Percentiles rank a stretch among this genome's conserved stretches.
These are phyloP conservation scores for Phytophthora podocarpi DNA, from an alignment of 352 stramenopile genomes.

Conservation along the genomic window DNA sequence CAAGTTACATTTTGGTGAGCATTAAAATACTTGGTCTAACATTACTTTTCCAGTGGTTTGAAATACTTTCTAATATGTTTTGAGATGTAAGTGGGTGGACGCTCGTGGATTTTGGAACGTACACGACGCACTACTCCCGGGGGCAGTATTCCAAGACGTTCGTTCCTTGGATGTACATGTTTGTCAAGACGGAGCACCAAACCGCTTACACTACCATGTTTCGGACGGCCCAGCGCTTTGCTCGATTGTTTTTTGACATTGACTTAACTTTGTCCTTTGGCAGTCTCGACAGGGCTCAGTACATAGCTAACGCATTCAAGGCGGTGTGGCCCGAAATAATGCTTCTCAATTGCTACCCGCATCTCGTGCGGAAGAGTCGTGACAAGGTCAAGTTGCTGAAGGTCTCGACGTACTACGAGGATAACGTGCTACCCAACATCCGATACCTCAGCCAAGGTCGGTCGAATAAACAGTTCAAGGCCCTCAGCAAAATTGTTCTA, in stretches of 20 bases:
- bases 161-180: constrained; percentile 26
- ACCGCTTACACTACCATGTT: constrained; percentile 15
- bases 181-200: constrained; percentile 26
- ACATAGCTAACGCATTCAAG: constrained; percentile 25
- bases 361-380: constrained; percentile 16
- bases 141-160: constrained; percentile 25
- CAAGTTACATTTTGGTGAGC: too few relatives aligned
- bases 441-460: constrained; percentile 4
- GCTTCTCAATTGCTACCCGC: constrained; percentile 20
- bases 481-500: background rate
- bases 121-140: constrained; percentile 8
- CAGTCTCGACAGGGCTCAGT: constrained; percentile 13
- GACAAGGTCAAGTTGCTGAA: background rate
- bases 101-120: constrained; percentile 27
- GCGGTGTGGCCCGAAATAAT: constrained; percentile 16
- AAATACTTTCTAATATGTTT: too few relatives aligned
- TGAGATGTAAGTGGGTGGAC: too few relatives aligned
- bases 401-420: constrained; percentile 1
- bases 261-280: constrained; percentile 18
- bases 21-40: too few relatives aligned
- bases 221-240: background rate
- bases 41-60: too few relatives aligned
- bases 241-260: background rate
- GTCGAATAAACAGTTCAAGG: background rate
- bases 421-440: constrained; percentile 5